phyloP scores from a whole-genome alignment of 2,329 filamentous ascomycete species.

The Xylogone sp. region DNA sequence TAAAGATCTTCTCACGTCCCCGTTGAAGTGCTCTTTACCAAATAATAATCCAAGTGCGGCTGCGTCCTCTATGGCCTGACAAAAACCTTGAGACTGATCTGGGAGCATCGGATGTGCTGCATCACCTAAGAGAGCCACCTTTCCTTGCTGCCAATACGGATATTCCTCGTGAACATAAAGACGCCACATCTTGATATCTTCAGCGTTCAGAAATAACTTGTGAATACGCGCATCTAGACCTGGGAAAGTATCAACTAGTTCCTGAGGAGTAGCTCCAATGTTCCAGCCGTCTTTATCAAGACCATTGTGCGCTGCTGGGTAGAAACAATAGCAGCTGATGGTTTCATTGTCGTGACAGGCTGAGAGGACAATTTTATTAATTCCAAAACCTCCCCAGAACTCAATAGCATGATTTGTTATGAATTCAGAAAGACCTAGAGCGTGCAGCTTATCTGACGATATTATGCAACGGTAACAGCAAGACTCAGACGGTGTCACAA shows the following conservation, averaged over 20 bases:
- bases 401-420: constrained; percentile 22
- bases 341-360: constrained; percentile 33
- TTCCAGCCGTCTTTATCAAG: constrained; percentile 22
- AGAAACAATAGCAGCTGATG: constrained; percentile 37
- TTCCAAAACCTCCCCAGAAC: constrained; percentile 32
- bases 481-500: constrained; percentile 31
- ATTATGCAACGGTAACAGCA: constrained; percentile 34
- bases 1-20: constrained; percentile 42
- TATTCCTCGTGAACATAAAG: constrained; percentile 52
- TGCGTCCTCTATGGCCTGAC: constrained; percentile 35
- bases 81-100: constrained; percentile 62
- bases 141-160: constrained; percentile 47
- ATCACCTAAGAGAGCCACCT: constrained; percentile 58
- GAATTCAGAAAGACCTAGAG: constrained; percentile 19
- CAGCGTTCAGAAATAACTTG: constrained; percentile 34
- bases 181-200: constrained; percentile 32
- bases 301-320: constrained; percentile 22
- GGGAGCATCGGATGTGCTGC: constrained; percentile 67
- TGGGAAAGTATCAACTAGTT: constrained; percentile 12
- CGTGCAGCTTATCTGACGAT: constrained; percentile 21
- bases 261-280: constrained; percentile 9
- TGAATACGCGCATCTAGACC: constrained; percentile 14
- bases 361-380: constrained; percentile 37
- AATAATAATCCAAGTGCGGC: constrained; percentile 31
- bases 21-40: constrained; percentile 30